Conservation (phyloP, 1,284 basidiomycete species). For the Ustilago bromivora region DNA sequence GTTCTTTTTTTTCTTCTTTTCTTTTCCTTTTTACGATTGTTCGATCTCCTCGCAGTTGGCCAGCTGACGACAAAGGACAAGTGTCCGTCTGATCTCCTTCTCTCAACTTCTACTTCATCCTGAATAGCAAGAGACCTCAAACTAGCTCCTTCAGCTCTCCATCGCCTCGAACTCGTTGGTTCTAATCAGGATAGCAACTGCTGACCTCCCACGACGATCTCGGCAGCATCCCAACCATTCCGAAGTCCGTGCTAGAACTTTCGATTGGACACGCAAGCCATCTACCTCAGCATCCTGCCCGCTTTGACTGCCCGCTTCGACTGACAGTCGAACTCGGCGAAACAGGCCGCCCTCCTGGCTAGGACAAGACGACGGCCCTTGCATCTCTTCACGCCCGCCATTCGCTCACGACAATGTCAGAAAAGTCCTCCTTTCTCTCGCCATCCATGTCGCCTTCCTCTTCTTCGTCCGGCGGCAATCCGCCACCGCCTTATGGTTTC, state of each 20-base stretch:
- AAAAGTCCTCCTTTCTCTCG: constrained; percentile 53
- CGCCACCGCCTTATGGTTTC: constrained; percentile 64
- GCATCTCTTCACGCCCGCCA: constrained; percentile 1
- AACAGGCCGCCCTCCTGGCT: not conserved
- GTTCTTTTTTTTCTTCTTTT: not conserved
- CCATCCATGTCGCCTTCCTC: constrained; percentile 60
- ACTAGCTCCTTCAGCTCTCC: not conserved
- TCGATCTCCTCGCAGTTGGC: not conserved
- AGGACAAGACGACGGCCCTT: not conserved
- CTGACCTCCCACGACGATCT: not conserved
- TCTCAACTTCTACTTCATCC: not conserved
- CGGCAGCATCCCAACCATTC: not conserved
- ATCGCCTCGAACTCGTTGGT: not conserved
- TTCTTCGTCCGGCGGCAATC: constrained; percentile 56
- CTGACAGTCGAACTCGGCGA: not conserved
- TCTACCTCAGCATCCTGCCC: not conserved
- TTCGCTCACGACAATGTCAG: constrained; percentile 46
- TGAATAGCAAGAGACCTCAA: not conserved
- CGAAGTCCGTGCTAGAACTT: not conserved
- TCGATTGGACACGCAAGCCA: not conserved
- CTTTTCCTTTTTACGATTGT: not conserved
- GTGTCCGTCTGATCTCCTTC: not conserved
- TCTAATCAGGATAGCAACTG: not conserved
- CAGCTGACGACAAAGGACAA: not conserved
- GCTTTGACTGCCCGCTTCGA: not conserved